phyloP scores from a whole-genome alignment of 345 rosid species.

The Cochlearia excelsa region DNA sequence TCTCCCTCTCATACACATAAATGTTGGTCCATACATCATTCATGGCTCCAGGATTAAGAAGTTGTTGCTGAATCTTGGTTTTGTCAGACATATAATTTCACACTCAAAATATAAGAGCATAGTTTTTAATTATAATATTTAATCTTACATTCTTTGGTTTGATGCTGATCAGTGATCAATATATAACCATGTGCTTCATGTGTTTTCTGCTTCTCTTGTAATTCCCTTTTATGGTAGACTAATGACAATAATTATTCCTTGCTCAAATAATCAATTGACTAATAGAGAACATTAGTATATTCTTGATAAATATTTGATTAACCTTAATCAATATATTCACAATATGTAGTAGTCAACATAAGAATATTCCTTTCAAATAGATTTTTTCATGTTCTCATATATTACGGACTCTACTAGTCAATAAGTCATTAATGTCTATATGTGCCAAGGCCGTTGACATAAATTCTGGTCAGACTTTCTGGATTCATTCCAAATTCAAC shows the following conservation, averaged over 20 bases:
- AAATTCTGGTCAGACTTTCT: constrained; percentile 22
- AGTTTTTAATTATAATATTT: too few species aligned
- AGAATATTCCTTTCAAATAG: constrained; percentile 30
- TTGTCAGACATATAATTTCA: too few species aligned
- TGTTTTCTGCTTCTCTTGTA: constrained; percentile 31
- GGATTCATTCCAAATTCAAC: constrained; percentile 27
- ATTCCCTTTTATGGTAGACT: constrained; percentile 10
- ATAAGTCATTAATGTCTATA: constrained; percentile 20
- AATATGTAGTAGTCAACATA: constrained; percentile 32
- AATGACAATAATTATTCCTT: constrained; percentile 19
- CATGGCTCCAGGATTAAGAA: too few species aligned
- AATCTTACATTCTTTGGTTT: too few species aligned
- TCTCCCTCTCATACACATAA: too few species aligned
- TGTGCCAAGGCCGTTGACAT: constrained; percentile 29
- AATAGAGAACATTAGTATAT: constrained; percentile 8
- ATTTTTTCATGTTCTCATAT: constrained; percentile 35
- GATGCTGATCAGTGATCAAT: too few species aligned
- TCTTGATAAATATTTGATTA: constrained; percentile 24
- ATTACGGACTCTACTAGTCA: constrained; percentile 22
- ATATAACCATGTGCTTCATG: constrained; percentile 34
- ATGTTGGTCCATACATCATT: too few species aligned
- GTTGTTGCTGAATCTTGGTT: too few species aligned
- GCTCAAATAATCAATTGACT: constrained; percentile 13
- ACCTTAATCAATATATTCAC: constrained; percentile 25
- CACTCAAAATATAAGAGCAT: too few species aligned